Conservation (phyloP, 2,329 filamentous ascomycete species). For the Tolypocladium nubicola region DNA sequence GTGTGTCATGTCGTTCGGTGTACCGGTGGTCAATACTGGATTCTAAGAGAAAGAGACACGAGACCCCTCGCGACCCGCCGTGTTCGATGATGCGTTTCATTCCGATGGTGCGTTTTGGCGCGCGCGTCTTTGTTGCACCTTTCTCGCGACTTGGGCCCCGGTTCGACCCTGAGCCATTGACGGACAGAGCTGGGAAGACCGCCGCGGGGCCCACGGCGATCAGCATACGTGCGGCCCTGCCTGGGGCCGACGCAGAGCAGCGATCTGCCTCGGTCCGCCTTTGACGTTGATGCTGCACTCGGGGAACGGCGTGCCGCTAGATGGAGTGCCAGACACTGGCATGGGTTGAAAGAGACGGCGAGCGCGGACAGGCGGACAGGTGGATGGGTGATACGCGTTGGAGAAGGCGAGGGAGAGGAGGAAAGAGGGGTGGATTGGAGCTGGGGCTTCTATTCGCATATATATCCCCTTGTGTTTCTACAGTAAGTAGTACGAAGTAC, state of each 20-base stretch:
- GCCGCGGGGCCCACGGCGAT: not conserved
- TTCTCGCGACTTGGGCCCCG: not conserved
- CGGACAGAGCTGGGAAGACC: not conserved
- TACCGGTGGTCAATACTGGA: conserved; percentile 9
- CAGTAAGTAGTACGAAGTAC: not conserved
- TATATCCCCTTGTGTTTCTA: not conserved
- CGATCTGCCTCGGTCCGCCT: not conserved
- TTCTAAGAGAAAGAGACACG: conserved; percentile 2
- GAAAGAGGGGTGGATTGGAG: not conserved
- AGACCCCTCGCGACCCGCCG: not conserved
- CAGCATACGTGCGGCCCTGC: not conserved
- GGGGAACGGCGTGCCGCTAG: not conserved
- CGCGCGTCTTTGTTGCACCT: not conserved
- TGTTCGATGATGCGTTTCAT: not conserved
- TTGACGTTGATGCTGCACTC: not conserved
- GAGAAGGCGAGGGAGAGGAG: not conserved
- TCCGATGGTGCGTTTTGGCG: not conserved
- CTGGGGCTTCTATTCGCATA: not conserved
- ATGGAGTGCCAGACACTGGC: not conserved
- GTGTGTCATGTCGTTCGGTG: conserved; percentile 6
- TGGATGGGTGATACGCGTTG: not conserved
- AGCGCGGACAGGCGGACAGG: not conserved
- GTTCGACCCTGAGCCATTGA: not conserved
- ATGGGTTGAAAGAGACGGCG: not conserved
- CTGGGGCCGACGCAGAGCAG: not conserved